Evolutionary conservation across 495 filamentous ascomycete species (phyloP).

Genomic region (Penicillium cinerascens): DNA sequence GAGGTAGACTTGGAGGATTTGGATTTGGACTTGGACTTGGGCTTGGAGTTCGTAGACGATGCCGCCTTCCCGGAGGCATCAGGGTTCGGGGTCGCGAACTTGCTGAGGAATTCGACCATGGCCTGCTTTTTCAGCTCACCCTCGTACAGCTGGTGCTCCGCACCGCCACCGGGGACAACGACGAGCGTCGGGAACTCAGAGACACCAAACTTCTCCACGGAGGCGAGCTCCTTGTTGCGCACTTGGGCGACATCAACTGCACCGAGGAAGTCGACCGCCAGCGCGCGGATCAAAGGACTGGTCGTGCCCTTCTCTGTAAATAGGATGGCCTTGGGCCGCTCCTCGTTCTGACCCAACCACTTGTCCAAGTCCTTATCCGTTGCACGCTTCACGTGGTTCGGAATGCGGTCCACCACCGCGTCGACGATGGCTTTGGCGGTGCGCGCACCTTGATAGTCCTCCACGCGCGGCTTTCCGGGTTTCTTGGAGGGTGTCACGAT

Average conservation of each 20-base stretch:
- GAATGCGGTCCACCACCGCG: conserved; percentile 79
- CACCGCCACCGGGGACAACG: conserved; percentile 70
- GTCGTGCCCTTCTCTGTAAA: conserved; percentile 94
- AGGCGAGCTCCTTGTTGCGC: conserved; percentile 71
- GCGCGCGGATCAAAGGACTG: conserved; percentile 71
- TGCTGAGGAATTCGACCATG: conserved; percentile 79
- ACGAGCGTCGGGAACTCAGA: conserved; percentile 75
- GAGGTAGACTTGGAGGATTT: conserved; percentile 39
- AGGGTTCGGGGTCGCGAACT: conserved; percentile 69
- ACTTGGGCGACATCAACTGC: conserved; percentile 80
- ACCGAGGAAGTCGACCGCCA: conserved; percentile 91
- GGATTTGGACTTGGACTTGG: conserved; percentile 49
- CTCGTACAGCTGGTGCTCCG: conserved; percentile 67
- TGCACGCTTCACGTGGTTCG: conserved; percentile 82
- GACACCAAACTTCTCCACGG: conserved; percentile 72
- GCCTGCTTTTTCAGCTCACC: conserved; percentile 84
- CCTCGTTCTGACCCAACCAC: conserved; percentile 70
- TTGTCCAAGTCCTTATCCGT: conserved; percentile 74
- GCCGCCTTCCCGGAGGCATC: conserved; percentile 38
- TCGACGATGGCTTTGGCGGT: conserved; percentile 84
- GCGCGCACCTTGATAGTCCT: conserved; percentile 87
- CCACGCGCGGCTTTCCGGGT: conserved; percentile 74
- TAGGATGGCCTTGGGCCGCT: conserved; percentile 79
- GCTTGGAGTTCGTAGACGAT: conserved; percentile 36
- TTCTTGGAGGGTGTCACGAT: conserved; percentile 84